phyloP scores from a whole-genome alignment of 2,329 filamentous ascomycete species.

The Claviceps fusiformis region DNA sequence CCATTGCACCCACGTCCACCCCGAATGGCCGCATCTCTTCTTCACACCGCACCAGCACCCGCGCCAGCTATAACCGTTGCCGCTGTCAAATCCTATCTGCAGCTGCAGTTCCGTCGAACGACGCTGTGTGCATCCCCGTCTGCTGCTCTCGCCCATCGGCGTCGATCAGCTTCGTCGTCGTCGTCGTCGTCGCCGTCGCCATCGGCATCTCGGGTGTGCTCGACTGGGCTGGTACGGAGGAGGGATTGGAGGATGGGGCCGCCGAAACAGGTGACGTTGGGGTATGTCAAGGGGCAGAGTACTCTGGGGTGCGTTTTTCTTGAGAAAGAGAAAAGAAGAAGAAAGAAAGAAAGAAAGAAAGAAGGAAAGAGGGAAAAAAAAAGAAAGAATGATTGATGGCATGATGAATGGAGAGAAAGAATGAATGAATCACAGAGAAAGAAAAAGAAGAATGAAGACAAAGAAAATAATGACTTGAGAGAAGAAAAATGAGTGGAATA shows the following conservation, averaged over 20 bases:
- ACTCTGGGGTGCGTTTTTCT: slow-evolving; percentile 53
- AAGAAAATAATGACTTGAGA: no score
- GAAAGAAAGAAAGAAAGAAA: not conserved
- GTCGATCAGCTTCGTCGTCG: not conserved
- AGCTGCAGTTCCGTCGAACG: not conserved
- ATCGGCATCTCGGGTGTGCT: not conserved
- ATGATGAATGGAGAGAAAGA: no score
- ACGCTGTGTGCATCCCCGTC: slow-evolving; percentile 4
- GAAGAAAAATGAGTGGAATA: no score
- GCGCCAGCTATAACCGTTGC: not conserved
- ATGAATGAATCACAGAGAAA: no score
- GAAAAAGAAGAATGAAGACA: no score
- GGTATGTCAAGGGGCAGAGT: slow-evolving; percentile 72
- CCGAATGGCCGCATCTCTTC: not conserved
- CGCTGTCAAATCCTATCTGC: no score
- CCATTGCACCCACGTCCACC: not conserved
- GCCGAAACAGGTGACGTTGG: slow-evolving; percentile 67
- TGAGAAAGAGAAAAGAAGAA: not conserved
- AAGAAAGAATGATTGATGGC: no score
- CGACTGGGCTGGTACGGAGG: not conserved
- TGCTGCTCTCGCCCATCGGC: not conserved
- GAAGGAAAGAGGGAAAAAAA: no score
- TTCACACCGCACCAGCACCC: not conserved
- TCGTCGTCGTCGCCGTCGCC: not conserved
- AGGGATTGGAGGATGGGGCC: slow-evolving; percentile 28